Evolutionary conservation across 2,329 filamentous ascomycete species (phyloP).

Genomic region (Hymenoscyphus fraxineus): DNA sequence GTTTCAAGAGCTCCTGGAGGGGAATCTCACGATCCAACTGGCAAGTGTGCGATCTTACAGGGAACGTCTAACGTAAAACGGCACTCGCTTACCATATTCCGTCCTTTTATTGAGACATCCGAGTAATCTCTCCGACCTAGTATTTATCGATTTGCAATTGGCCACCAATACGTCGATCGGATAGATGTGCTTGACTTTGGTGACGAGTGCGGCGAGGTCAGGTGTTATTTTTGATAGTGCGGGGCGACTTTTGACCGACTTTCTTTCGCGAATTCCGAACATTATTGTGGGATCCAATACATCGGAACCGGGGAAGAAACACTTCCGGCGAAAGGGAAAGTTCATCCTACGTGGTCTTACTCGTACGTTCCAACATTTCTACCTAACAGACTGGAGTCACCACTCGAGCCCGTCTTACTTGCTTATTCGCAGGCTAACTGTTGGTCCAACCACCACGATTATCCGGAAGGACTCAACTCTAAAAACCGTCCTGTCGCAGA

Average conservation of each 20-base stretch:
- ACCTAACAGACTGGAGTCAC: background rate
- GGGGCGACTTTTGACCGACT: background rate
- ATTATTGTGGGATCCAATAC: background rate
- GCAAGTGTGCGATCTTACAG: background rate
- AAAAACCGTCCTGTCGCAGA: background rate
- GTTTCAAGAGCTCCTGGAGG: background rate
- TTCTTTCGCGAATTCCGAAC: background rate
- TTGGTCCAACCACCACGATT: too few species aligned
- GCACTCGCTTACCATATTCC: constrained; percentile 1
- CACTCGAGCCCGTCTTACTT: background rate
- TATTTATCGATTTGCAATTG: background rate
- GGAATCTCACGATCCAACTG: background rate
- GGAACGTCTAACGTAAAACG: background rate
- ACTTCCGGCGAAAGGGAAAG: background rate
- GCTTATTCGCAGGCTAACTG: background rate
- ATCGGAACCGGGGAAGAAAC: background rate
- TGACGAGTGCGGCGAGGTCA: background rate
- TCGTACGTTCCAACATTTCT: background rate
- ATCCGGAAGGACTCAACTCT: background rate
- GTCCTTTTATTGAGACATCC: background rate
- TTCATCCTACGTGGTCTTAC: background rate
- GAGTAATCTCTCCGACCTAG: background rate
- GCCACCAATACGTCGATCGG: background rate
- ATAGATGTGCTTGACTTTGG: background rate
- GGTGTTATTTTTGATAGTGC: background rate